These are phyloP conservation scores for Gryganskiella cystojenkinii DNA, from an alignment of 192 early-diverging fungal species.

Conservation along the genomic window DNA sequence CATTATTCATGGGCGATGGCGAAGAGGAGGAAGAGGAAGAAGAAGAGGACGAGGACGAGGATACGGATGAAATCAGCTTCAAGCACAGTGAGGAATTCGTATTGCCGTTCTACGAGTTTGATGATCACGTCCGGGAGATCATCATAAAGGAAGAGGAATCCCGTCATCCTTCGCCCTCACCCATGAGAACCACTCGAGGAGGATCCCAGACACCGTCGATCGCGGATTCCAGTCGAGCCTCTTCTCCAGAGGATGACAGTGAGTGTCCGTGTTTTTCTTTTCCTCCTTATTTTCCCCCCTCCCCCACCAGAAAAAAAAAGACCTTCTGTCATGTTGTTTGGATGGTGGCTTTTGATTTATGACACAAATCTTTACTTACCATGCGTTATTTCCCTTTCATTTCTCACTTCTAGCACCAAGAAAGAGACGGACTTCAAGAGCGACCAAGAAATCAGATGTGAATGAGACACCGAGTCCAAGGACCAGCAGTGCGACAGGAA, in stretches of 20 bases:
- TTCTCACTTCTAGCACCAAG: conserved; percentile 16
- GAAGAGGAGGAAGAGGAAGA: conserved; percentile 39
- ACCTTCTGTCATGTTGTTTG: no score
- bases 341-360: no score
- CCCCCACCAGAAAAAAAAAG: no score
- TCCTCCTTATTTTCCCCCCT: background rate
- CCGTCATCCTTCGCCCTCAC: conserved; percentile 38
- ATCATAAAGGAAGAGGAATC: conserved; percentile 52
- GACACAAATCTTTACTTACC: no score
- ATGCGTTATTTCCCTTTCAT: background rate
- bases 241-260: conserved; percentile 65
- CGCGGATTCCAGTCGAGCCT: conserved; percentile 55
- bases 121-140: conserved; percentile 59
- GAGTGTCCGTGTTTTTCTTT: background rate
- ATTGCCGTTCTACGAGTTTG: conserved; percentile 58
- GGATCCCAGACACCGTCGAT: conserved; percentile 58
- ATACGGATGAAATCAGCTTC: conserved; percentile 21
- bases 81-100: conserved; percentile 59
- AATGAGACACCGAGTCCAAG: conserved; percentile 50
- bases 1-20: conserved; percentile 18
- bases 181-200: conserved; percentile 46
- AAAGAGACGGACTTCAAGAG: conserved; percentile 35
- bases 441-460: conserved; percentile 45
- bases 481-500: conserved; percentile 17
- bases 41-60: conserved; percentile 21